Conservation (phyloP, 371 early-diverging fungal species). For the Mortierella sp. region DNA sequence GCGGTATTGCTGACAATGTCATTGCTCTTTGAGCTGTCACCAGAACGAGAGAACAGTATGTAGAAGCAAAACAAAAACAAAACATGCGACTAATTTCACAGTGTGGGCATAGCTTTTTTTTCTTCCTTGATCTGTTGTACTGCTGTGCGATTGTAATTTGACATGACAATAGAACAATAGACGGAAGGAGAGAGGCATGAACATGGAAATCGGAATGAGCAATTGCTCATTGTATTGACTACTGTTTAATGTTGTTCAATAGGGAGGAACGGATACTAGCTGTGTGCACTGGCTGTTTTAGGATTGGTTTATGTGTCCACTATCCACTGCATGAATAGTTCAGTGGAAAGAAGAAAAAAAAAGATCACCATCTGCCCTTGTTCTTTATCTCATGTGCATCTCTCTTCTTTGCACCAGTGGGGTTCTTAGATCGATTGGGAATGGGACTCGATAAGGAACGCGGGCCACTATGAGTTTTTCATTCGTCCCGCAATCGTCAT, state of each 20-base stretch:
- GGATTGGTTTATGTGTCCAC: not conserved
- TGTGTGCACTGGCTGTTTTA: not conserved
- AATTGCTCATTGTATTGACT: too few relatives aligned
- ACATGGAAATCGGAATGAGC: slow-evolving; percentile 9
- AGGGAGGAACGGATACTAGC: not conserved
- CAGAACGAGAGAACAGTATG: too few relatives aligned
- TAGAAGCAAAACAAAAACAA: too few relatives aligned
- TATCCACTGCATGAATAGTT: slow-evolving; percentile 5
- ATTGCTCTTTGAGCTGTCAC: too few relatives aligned
- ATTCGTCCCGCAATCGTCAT: not conserved
- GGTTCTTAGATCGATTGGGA: slow-evolving; percentile 1
- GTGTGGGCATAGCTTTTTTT: too few relatives aligned
- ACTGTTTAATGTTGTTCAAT: too few relatives aligned
- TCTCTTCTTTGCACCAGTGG: not conserved
- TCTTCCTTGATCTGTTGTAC: slow-evolving; percentile 1
- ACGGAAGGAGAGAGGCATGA: not conserved
- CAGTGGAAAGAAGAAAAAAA: not conserved
- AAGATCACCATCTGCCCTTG: slow-evolving; percentile 11
- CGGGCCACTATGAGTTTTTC: not conserved
- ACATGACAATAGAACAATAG: not conserved
- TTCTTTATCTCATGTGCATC: not conserved
- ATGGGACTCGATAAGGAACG: not conserved
- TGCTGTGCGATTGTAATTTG: not conserved
- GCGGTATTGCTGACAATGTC: too few relatives aligned
- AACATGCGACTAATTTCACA: too few relatives aligned